Base-by-base conservation (phyloP, 1,139 yeast species). In the Scheffersomyces quercinus region DNA sequence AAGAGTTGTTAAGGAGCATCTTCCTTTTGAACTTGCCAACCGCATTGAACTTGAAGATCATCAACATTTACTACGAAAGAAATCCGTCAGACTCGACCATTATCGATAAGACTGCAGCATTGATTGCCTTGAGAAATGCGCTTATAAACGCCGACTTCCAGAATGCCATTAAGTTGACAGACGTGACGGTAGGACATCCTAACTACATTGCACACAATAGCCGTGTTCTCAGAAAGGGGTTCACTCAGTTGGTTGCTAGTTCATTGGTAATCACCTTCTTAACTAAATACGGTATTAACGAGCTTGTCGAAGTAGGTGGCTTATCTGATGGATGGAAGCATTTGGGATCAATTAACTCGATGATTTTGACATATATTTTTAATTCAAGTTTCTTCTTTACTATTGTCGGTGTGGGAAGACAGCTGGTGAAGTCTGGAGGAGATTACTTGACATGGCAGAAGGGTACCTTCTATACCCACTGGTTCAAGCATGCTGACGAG, bases 401-500 rank as follows among this genome's bases (percentile, higher is more conserved):
- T 2, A 62, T 86, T 38, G 85, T 86, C 15, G 67, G 80, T 45
- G 78, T 79, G 36, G 81, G 85, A 2, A 72, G 88, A 32, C 71
- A 69, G 44, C 58, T 70, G 38, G 58, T 65, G 20, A 54, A 65
- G 31, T 62, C 74, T 1, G 82, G 83, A 35, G 91, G 90, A 16
- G 75, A 77, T 44, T 67, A 69, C 46, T 68, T 83, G 38, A 73
- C 79, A 14, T 83, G 88, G 87, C 77, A 77, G 44, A 77, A 77
- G 51, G 89, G 89, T 4, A 81, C 88, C 0, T 76, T 83, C 48
- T 83, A 84, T 46, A 70, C 79, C 28, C 79, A 81, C 51, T 82
- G 90, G 83, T 83, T 73, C 59, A 68, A 72, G 43, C 87, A 83
- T 60, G 77, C 85, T 9, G 88, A 83, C 54, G 88, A 85, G 57